Conservation (phyloP, 495 filamentous ascomycete species). For the Glarea lozoyensis region DNA sequence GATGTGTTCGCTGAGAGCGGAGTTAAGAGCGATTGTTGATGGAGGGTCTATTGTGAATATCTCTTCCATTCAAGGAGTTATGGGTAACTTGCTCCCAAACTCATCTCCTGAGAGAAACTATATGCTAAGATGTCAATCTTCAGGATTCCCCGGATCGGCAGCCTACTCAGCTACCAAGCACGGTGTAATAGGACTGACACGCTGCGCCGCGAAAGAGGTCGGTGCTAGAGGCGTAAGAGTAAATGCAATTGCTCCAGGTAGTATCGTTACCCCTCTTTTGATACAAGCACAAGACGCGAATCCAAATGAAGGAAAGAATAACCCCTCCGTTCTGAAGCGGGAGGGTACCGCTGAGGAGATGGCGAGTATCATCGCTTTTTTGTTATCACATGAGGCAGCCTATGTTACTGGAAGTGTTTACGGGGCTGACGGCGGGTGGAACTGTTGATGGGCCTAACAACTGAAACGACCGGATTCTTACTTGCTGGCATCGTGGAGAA, state of each 20-base stretch:
- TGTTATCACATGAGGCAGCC: conserved; percentile 38
- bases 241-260: conserved; percentile 47
- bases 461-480: neutral
- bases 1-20: conserved; percentile 48
- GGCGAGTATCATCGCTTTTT: conserved; percentile 41
- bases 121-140: conserved; percentile 18
- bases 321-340: conserved; percentile 36
- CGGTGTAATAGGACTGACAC: conserved; percentile 45
- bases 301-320: conserved; percentile 25
- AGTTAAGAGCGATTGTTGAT: conserved; percentile 36
- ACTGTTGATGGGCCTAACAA: conserved; percentile 8
- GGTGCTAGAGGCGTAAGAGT: conserved; percentile 41
- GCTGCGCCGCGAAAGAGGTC: conserved; percentile 46
- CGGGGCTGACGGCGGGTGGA: conserved; percentile 34
- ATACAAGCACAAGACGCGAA: conserved; percentile 12
- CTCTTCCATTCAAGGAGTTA: conserved; percentile 17
- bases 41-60: conserved; percentile 27
- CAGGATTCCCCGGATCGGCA: conserved; percentile 25
- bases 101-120: conserved; percentile 32
- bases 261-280: conserved; percentile 21
- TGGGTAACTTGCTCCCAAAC: conserved; percentile 24
- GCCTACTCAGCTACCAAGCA: conserved; percentile 47
- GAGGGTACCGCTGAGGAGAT: conserved; percentile 44
- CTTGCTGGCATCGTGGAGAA: too few relatives aligned
- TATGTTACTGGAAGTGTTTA: conserved; percentile 46